Evolutionary conservation across 805 yeast genomes (phyloP).

Genomic region (Saccharomycopsis vini): DNA sequence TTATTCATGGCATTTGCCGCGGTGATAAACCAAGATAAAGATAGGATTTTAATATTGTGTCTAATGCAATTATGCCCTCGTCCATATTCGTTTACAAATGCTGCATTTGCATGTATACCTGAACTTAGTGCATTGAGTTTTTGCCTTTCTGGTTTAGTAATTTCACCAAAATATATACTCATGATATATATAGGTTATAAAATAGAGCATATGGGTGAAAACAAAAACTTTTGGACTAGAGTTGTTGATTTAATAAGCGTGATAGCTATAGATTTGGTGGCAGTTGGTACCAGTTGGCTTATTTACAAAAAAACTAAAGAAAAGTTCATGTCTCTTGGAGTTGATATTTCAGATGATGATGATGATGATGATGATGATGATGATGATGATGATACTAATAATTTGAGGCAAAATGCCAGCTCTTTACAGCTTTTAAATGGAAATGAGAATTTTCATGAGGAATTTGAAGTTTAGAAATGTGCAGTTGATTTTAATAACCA

Average conservation of each 20-base stretch:
- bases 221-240: constrained; percentile 40
- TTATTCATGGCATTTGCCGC: constrained; percentile 67
- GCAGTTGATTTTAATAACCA: too few relatives aligned
- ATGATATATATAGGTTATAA: constrained; percentile 74
- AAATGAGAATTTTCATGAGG: neutral
- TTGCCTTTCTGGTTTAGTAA: constrained; percentile 58
- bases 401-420: too few relatives aligned
- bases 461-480: neutral
- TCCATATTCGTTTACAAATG: constrained; percentile 87
- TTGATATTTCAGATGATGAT: constrained; percentile 2
- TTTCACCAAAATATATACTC: constrained; percentile 76
- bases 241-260: constrained; percentile 59
- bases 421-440: too few relatives aligned
- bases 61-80: constrained; percentile 81
- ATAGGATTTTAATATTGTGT: constrained; percentile 56
- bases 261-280: constrained; percentile 42
- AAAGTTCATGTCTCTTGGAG: constrained; percentile 21
- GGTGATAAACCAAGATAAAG: constrained; percentile 55
- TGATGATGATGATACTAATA: too few relatives aligned
- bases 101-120: constrained; percentile 85
- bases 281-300: constrained; percentile 54
- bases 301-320: constrained; percentile 47
- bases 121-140: constrained; percentile 56
- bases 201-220: constrained; percentile 57
- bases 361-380: constrained; percentile 9